These are phyloP conservation scores for Lolium multiflorum DNA, from an alignment of 176 grass and related monocot species.

Conservation along the genomic window DNA sequence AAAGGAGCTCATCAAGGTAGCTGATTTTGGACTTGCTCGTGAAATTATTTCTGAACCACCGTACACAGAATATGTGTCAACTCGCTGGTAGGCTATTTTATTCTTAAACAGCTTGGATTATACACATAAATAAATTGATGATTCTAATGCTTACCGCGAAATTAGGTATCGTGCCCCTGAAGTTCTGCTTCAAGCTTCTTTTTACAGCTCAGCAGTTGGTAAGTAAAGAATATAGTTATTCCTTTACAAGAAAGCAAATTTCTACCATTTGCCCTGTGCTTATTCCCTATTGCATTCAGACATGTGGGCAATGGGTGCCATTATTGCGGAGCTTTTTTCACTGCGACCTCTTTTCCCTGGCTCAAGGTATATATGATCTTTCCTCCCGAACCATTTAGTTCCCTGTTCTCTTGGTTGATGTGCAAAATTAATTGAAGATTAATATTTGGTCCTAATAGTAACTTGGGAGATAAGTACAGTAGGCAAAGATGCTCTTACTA, in stretches of 20 bases:
- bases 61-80: conserved; percentile 99
- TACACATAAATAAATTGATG: background rate
- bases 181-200: conserved; percentile 88
- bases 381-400: background rate
- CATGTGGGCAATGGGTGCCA: conserved; percentile 99
- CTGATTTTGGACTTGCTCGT: conserved; percentile 98
- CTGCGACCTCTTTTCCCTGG: conserved; percentile 96
- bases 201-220: conserved; percentile 97
- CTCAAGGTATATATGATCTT: conserved; percentile 61
- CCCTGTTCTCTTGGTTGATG: background rate
- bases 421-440: background rate
- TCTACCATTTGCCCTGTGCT: conserved; percentile 14
- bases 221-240: conserved; percentile 49
- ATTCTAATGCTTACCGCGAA: conserved; percentile 37
- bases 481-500: background rate
- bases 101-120: conserved; percentile 25
- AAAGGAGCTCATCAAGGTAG: conserved; percentile 90
- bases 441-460: background rate
- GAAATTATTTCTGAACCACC: conserved; percentile 91
- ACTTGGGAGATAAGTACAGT: background rate
- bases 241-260: conserved; percentile 24
- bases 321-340: conserved; percentile 95
- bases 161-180: conserved; percentile 96
- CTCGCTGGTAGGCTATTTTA: conserved; percentile 72
- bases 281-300: conserved; percentile 55